phyloP scores from a whole-genome alignment of 2,329 filamentous ascomycete genomes.

The Clarireedia paspali region DNA sequence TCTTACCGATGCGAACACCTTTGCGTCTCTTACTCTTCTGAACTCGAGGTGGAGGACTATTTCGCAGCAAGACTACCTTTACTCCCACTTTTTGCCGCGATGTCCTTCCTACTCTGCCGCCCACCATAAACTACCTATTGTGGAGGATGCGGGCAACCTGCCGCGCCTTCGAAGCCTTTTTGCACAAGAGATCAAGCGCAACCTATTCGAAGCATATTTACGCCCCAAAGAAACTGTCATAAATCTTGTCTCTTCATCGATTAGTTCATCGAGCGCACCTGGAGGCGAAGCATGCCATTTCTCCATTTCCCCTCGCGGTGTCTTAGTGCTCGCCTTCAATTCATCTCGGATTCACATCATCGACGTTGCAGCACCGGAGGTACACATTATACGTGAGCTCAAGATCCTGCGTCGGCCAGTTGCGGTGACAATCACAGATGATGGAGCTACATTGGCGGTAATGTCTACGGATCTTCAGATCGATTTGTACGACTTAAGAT shows the following conservation, averaged over 20 bases:
- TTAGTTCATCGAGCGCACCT: slow-evolving; percentile 73
- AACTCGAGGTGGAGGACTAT: slow-evolving; percentile 59
- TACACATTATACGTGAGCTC: slow-evolving; percentile 66
- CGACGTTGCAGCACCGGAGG: slow-evolving; percentile 51
- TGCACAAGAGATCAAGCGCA: slow-evolving; percentile 63
- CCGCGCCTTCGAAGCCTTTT: slow-evolving; percentile 58
- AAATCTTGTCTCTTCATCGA: slow-evolving; percentile 75
- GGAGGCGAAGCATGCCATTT: slow-evolving; percentile 84
- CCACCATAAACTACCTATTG: slow-evolving; percentile 29
- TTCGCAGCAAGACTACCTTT: slow-evolving; percentile 56
- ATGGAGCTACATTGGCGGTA: slow-evolving; percentile 69
- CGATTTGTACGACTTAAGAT: slow-evolving; percentile 69
- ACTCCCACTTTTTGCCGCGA: slow-evolving; percentile 52
- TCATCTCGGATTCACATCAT: slow-evolving; percentile 79
- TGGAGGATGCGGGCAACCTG: slow-evolving; percentile 43
- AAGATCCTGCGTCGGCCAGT: slow-evolving; percentile 71
- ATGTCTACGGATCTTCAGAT: slow-evolving; percentile 77
- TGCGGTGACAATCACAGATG: slow-evolving; percentile 70
- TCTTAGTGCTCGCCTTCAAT: slow-evolving; percentile 71
- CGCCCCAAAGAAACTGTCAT: slow-evolving; percentile 64
- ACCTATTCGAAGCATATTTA: slow-evolving; percentile 69
- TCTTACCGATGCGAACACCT: slow-evolving; percentile 52
- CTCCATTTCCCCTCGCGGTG: slow-evolving; percentile 66
- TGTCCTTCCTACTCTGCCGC: slow-evolving; percentile 52
- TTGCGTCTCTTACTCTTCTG: slow-evolving; percentile 58